A percentile compares a stretch with the other conserved stretches of the same genome.
phyloP scores from a whole-genome alignment of 1,284 basidiomycete species.

The Inonotus hispidus region DNA sequence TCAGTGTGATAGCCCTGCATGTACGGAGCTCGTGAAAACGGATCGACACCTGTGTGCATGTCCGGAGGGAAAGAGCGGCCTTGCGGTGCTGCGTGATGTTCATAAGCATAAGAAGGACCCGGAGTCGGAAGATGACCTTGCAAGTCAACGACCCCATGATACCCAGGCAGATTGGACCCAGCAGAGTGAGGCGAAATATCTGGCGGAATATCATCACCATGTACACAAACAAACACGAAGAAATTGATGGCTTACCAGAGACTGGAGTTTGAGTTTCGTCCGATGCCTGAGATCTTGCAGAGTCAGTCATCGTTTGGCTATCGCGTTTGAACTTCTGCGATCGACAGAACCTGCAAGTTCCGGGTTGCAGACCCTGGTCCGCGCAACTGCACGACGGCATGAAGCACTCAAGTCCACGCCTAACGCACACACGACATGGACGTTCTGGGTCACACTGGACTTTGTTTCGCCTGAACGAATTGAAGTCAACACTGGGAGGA shows the following conservation, averaged over 20 bases:
- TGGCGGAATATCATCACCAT: neutral
- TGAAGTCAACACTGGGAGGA: neutral
- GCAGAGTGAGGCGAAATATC: neutral
- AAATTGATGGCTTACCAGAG: neutral
- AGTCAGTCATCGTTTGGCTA: neutral
- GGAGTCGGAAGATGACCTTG: neutral
- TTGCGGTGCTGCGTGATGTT: neutral
- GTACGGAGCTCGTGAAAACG: neutral
- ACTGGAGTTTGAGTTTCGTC: neutral
- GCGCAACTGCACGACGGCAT: conserved; percentile 36
- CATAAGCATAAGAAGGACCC: neutral
- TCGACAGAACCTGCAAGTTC: conserved; percentile 18
- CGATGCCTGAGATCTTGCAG: neutral
- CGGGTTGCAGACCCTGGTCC: conserved; percentile 2
- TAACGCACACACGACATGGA: conserved; percentile 44
- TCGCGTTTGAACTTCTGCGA: conserved; percentile 1
- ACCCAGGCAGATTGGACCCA: neutral
- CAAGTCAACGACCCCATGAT: neutral
- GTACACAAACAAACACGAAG: neutral
- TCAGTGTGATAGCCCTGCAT: neutral
- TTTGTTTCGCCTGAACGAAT: conserved; percentile 28
- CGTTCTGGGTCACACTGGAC: conserved; percentile 51
- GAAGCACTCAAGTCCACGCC: conserved; percentile 43
- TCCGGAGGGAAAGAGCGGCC: neutral
- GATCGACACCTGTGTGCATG: neutral